Conservation (phyloP, 352 stramenopile genomes). For the Phytophthora lateralis region DNA sequence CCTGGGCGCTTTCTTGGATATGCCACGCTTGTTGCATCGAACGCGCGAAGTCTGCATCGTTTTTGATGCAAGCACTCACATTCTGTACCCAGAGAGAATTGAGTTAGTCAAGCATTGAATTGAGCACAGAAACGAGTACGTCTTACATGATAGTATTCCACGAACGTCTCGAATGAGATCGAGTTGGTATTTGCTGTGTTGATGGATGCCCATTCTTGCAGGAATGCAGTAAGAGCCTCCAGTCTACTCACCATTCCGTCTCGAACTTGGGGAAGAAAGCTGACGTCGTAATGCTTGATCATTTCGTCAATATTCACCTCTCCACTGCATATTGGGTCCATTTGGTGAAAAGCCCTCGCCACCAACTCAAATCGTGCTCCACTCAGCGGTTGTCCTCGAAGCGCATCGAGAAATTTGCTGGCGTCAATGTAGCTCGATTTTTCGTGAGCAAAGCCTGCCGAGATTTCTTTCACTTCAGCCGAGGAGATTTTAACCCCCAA, state of each 20-base stretch:
- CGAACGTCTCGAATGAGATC: conserved; percentile 69
- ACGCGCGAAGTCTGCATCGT: conserved; percentile 85
- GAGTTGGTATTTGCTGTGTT: conserved; percentile 33
- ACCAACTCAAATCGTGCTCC: conserved; percentile 45
- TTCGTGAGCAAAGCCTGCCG: conserved; percentile 53
- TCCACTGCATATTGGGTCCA: conserved; percentile 50
- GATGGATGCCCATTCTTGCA: conserved; percentile 68
- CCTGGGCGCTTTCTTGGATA: conserved; percentile 32
- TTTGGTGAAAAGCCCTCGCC: conserved; percentile 52
- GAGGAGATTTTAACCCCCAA: conserved; percentile 52
- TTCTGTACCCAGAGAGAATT: conserved; percentile 51
- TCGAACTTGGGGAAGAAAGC: conserved; percentile 72
- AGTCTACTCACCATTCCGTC: conserved; percentile 58
- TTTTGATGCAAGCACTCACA: conserved; percentile 73
- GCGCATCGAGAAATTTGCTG: conserved; percentile 50
- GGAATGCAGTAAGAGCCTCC: conserved; percentile 67
- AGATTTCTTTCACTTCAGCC: conserved; percentile 42
- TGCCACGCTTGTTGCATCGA: conserved; percentile 82
- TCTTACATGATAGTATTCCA: conserved; percentile 81
- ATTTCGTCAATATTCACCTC: conserved; percentile 62
- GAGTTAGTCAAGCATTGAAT: conserved; percentile 9
- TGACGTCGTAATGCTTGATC: conserved; percentile 72
- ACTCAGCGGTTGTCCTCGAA: conserved; percentile 47
- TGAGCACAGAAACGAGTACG: not conserved
- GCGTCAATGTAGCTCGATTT: conserved; percentile 58